Percentiles rank a stretch among this genome's conserved stretches.
Evolutionary conservation across 345 rosid species (phyloP).

Genomic region (Luvunga scandens): DNA sequence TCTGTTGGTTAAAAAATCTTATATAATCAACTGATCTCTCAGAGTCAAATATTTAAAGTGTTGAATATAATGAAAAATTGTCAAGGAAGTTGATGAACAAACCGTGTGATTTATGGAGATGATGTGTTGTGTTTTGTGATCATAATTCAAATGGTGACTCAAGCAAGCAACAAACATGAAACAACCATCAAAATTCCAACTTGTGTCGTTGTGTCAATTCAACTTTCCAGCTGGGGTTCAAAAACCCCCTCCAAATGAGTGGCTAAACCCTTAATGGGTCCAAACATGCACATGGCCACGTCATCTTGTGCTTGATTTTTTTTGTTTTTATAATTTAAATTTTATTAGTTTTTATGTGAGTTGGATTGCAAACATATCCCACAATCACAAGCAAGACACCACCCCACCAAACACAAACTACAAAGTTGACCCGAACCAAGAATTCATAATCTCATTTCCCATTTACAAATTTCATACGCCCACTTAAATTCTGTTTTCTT

Average conservation of each 20-base stretch:
- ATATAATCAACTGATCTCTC: background rate
- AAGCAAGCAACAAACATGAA: background rate
- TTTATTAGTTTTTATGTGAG: background rate
- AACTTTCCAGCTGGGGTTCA: constrained; percentile 29
- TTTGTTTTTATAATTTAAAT: background rate
- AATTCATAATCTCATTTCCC: background rate
- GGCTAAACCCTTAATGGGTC: constrained; percentile 20
- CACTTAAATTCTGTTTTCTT: too few relatives aligned
- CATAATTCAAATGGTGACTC: background rate
- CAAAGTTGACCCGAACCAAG: background rate
- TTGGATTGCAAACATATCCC: background rate
- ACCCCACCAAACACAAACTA: background rate
- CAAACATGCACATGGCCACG: constrained; percentile 43
- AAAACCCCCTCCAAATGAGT: constrained; percentile 3
- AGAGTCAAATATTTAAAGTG: background rate
- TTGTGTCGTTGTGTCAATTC: background rate
- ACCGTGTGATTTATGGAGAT: background rate
- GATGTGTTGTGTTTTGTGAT: background rate
- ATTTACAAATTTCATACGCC: background rate
- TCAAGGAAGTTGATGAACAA: background rate
- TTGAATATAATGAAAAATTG: background rate
- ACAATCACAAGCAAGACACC: background rate
- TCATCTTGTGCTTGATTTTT: constrained; percentile 11
- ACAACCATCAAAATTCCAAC: constrained; percentile 7
- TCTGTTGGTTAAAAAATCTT: too few relatives aligned